Evolutionary conservation across 306 rosid species (phyloP), one percentile per base, ranked within the genome.

Genomic region (Arachis hypogaea): DNA sequence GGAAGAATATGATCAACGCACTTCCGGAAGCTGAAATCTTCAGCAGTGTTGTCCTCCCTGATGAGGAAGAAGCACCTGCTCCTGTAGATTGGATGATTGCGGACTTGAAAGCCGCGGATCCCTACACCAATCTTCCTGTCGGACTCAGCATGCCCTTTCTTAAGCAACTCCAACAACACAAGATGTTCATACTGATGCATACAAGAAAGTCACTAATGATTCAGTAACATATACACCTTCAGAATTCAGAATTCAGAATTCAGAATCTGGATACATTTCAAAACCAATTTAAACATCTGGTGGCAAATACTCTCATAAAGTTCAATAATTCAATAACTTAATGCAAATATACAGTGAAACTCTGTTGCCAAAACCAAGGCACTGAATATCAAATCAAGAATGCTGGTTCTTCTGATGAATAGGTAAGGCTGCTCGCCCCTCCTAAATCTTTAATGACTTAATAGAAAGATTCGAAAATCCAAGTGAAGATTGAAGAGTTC

Each of bases 11-110:
- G 90, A 80, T 92, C 98, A 52, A 92, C 97, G 29, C 98, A 95
- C 86, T 95, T 95, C 5, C 99, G 80, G 85, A 95, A 95, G 89
- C 99, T 92, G 68, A 95, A 95, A 80, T 95, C 99, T 66, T 95
- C 99, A 28, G 30, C 71, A 9, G 92, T 77, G 29, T 73, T 84
- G 62, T 95, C 99, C 49, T 83, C 90, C 82, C 99, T 84, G 49
- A 92, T 61, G 71, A 95, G 87, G 89, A 92, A 95, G 85, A 87
- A 90, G 84, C 99, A 95, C 78, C 85, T 87, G 51, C 93, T 95
- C 68, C 84, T 92, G 71, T 74, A 92, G 68, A 14, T 30, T n/a
- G 97, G 93, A 73, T 95, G 99, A 71, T 65, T 72, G 38, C 88
- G 95, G 55, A 92, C 77, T 85, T 95, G 98, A 78, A 92, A 95